Percentiles rank a stretch among this genome's conserved stretches.
Conservation (phyloP, 345 rosid species). For the Rhodamnia argentea region DNA sequence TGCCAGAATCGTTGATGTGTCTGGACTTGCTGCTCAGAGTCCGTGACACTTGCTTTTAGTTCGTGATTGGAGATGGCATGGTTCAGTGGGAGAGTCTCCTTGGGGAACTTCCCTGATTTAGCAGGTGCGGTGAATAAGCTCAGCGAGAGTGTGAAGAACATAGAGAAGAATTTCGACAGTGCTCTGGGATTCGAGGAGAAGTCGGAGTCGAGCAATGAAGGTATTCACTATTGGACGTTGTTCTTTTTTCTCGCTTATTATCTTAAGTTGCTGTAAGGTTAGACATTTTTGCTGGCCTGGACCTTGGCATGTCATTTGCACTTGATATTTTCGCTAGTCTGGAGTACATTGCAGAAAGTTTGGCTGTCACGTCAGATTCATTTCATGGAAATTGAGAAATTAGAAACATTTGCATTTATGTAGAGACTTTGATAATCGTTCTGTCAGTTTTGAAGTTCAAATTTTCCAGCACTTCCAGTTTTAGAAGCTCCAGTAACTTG, state of each 20-base stretch:
- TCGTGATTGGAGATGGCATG: conserved; percentile 57
- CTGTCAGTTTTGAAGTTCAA: not conserved
- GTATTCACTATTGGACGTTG: conserved; percentile 13
- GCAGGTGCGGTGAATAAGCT: conserved; percentile 98
- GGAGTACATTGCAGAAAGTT: not conserved
- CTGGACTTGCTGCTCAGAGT: not conserved
- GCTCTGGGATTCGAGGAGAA: conserved; percentile 96
- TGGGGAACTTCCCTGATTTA: conserved; percentile 93
- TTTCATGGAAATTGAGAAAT: not conserved
- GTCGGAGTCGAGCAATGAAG: conserved; percentile 53
- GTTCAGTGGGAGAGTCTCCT: conserved; percentile 83
- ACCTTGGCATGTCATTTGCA: not conserved
- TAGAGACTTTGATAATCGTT: not conserved
- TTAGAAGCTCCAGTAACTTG: not conserved
- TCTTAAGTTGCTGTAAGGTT: not conserved
- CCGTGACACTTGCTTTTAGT: not conserved
- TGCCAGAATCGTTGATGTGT: not conserved
- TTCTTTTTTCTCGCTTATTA: not conserved
- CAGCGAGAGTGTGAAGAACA: conserved; percentile 98
- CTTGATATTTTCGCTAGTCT: not conserved
- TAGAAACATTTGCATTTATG: not conserved
- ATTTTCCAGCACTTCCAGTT: not conserved
- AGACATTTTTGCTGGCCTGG: not conserved
- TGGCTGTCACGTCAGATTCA: not conserved
- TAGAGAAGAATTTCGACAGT: conserved; percentile 92